phyloP scores from a whole-genome alignment of 768 basidiomycete species.

The Serendipita sp. region DNA sequence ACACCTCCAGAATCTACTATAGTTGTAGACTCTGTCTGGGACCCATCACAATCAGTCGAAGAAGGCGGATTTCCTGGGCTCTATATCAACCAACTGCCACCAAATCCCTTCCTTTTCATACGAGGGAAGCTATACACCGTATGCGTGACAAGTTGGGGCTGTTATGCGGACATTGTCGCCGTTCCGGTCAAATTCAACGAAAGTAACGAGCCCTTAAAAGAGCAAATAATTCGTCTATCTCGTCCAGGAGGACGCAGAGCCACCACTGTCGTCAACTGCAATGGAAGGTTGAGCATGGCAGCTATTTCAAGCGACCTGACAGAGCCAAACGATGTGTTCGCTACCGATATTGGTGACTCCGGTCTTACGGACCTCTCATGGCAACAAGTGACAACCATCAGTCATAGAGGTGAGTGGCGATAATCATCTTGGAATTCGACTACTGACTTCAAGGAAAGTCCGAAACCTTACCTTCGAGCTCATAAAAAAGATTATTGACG shows the following conservation, averaged over 20 bases:
- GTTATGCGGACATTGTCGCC: slow-evolving; percentile 34
- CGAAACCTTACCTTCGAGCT: slow-evolving; percentile 7
- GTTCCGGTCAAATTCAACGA: slow-evolving; percentile 25
- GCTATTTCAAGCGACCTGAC: background rate
- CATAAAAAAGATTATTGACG: background rate
- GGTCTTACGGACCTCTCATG: background rate
- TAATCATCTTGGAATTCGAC: background rate
- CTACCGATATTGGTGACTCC: background rate
- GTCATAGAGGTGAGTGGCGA: background rate
- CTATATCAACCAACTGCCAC: slow-evolving; percentile 35
- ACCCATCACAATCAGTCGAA: slow-evolving; percentile 17
- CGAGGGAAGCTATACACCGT: slow-evolving; percentile 21
- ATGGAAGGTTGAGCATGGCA: background rate
- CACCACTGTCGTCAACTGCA: background rate
- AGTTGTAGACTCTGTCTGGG: slow-evolving; percentile 30
- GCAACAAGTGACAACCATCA: background rate
- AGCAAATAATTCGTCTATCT: background rate
- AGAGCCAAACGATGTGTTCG: background rate
- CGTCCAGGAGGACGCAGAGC: background rate
- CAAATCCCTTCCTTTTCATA: slow-evolving; percentile 25
- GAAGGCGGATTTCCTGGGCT: slow-evolving; percentile 43
- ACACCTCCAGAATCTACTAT: slow-evolving; percentile 9
- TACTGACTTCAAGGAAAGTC: slow-evolving; percentile 7
- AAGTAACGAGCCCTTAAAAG: background rate
- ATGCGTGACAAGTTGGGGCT: slow-evolving; percentile 39